A percentile compares a stretch with the other conserved stretches of the same genome.
These are phyloP conservation scores for Auricularia heimuer DNA, from an alignment of 768 basidiomycete genomes.

Conservation along the genomic window DNA sequence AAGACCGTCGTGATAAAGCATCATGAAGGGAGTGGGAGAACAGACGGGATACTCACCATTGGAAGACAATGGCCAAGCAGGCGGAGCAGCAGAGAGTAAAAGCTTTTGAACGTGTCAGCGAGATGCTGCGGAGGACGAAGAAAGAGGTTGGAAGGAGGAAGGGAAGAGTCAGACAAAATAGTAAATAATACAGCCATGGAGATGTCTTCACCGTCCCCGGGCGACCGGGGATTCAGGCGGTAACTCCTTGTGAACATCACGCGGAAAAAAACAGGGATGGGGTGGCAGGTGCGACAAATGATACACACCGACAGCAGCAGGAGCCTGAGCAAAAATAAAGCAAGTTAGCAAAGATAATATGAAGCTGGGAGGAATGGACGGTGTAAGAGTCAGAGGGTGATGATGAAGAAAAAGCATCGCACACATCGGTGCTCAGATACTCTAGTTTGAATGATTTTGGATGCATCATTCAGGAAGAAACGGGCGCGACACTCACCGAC, in stretches of 20 bases:
- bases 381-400: background rate
- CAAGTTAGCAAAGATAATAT: background rate
- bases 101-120: background rate
- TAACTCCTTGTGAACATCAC: slow-evolving; percentile 2
- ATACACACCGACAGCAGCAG: too few species aligned
- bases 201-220: background rate
- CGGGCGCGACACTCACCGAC: background rate
- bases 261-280: background rate
- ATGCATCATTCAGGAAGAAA: background rate
- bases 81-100: background rate
- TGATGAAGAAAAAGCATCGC: slow-evolving; percentile 1
- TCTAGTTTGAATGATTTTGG: slow-evolving; percentile 4
- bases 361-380: background rate
- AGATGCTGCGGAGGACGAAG: background rate
- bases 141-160: background rate
- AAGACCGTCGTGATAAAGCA: slow-evolving; percentile 87
- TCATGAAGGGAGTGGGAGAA: slow-evolving; percentile 32
- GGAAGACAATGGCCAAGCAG: background rate
- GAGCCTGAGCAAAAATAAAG: too few species aligned
- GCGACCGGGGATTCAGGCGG: background rate
- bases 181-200: slow-evolving; percentile 2
- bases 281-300: background rate
- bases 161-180: background rate
- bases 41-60: background rate
- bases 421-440: background rate